Evolutionary conservation across 371 early-diverging fungal genomes (phyloP), one percentile per base, ranked within the genome.

Genomic region (Batrachochytrium dendrobatidis): DNA sequence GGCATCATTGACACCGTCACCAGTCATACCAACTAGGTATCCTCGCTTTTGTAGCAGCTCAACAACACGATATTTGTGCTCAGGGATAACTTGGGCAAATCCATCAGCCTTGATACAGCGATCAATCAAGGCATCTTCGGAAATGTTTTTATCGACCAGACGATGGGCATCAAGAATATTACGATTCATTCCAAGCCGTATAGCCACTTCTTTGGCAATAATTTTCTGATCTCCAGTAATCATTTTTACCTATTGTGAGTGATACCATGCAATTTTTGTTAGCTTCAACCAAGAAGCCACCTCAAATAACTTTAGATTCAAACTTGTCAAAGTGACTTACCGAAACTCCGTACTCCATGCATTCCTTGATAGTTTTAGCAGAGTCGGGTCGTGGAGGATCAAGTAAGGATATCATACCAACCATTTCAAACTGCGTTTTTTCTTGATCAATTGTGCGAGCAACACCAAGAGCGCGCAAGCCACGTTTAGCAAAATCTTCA

Each of bases 391-490:
- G 60, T 0, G 76, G 76, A 1, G 62, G 62, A 30, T 62, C 62
- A 12, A 62, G 72, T 3, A 75, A 66, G 33, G 78, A 70, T 34
- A 77, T 72, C 61, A 76, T 59, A 15, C 76, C 79, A 39, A 72
- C 60, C 56, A 76, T 63, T 66, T 70, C 83, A 49, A 68, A 73
- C 34, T 64, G 79, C 18, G 24, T 68, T 68, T 66, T 70, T 30
- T 81, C 84, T 26, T 31, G 55, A 44, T 85, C 84, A 20, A 76
- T 61, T 0, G 92, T 89, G n/a, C 79, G 75, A 49, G 85, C 94
- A 12, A 95, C 92, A 66, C 95, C 95, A n/a, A 95, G 74, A 22
- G 94, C 91, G 64, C 92, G 87, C 33, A 90, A 84, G 66, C 92
- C 92, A 60, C 92, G 86, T 45, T 79, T 73, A n/a, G 94, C 95